Conservation (phyloP, 345 rosid species). For the Geranium rotundifolium region DNA sequence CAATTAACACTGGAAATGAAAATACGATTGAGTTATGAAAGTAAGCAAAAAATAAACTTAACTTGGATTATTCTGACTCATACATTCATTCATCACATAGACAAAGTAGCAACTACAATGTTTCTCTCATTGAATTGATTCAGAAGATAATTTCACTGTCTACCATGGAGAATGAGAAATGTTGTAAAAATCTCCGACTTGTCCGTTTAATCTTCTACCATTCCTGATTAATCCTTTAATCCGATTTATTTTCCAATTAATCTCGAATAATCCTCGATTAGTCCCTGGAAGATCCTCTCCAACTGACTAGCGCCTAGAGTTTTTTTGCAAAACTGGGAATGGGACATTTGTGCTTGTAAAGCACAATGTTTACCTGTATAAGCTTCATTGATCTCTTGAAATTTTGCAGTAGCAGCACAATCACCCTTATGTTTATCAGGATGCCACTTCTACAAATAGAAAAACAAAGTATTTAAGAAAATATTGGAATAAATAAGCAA, state of each 20-base stretch:
- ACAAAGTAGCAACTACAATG: no score
- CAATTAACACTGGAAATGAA: slow-evolving; percentile 52
- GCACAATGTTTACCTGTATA: slow-evolving; percentile 34
- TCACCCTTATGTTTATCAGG: slow-evolving; percentile 80
- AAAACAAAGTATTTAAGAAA: neutral
- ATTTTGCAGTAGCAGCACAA: slow-evolving; percentile 48
- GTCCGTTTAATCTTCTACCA: no score
- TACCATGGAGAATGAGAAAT: no score
- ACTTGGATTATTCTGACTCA: neutral
- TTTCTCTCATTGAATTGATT: no score
- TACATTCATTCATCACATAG: no score
- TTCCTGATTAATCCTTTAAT: no score
- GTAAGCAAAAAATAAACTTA: neutral
- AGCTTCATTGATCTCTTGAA: slow-evolving; percentile 79
- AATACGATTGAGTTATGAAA: neutral
- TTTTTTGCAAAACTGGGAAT: slow-evolving; percentile 1
- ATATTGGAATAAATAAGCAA: slow-evolving; percentile 8
- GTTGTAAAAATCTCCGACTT: no score
- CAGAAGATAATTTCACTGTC: no score
- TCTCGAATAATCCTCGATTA: neutral
- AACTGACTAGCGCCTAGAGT: neutral
- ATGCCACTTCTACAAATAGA: slow-evolving; percentile 56
- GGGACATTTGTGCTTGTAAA: slow-evolving; percentile 1
- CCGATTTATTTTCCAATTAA: no score
- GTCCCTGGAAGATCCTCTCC: neutral